These are phyloP conservation scores for Musa itinerans DNA, from an alignment of 176 grass and related monocot species.

Conservation along the genomic window DNA sequence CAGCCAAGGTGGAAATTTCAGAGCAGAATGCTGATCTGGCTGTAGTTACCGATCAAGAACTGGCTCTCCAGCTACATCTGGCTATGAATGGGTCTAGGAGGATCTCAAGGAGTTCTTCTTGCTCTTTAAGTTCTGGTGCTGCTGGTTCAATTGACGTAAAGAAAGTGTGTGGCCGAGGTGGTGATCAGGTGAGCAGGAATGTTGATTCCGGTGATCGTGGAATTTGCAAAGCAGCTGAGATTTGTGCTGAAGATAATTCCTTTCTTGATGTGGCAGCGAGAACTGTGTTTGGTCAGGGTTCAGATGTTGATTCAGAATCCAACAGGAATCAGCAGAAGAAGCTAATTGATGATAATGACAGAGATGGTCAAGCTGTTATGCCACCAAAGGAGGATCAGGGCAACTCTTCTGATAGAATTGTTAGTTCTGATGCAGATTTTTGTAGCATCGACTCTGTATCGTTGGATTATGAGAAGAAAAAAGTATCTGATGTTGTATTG, in stretches of 20 bases:
- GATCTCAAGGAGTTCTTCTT: slow-evolving; percentile 33
- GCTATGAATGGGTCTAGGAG: slow-evolving; percentile 60
- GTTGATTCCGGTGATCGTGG: background rate
- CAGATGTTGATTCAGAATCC: background rate
- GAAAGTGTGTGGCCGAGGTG: background rate
- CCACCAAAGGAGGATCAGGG: slow-evolving; percentile 5
- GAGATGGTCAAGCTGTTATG: background rate
- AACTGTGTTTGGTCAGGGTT: background rate
- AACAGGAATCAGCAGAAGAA: background rate
- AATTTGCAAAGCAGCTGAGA: slow-evolving; percentile 5
- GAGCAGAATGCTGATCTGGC: slow-evolving; percentile 6
- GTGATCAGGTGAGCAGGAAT: background rate
- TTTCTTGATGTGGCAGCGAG: slow-evolving; percentile 19
- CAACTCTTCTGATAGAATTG: background rate
- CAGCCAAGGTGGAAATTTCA: background rate
- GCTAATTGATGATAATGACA: background rate
- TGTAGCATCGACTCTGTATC: slow-evolving; percentile 23
- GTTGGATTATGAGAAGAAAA: background rate
- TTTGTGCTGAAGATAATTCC: slow-evolving; percentile 45
- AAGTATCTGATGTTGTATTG: background rate
- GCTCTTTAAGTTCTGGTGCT: slow-evolving; percentile 5
- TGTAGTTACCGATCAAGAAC: slow-evolving; percentile 26
- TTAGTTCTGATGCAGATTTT: slow-evolving; percentile 23
- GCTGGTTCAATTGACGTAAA: background rate
- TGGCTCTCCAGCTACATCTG: slow-evolving; percentile 61